These are phyloP conservation scores for Pestalotiopsis sp. DNA, from an alignment of 2,329 filamentous ascomycete species.

Conservation along the genomic window DNA sequence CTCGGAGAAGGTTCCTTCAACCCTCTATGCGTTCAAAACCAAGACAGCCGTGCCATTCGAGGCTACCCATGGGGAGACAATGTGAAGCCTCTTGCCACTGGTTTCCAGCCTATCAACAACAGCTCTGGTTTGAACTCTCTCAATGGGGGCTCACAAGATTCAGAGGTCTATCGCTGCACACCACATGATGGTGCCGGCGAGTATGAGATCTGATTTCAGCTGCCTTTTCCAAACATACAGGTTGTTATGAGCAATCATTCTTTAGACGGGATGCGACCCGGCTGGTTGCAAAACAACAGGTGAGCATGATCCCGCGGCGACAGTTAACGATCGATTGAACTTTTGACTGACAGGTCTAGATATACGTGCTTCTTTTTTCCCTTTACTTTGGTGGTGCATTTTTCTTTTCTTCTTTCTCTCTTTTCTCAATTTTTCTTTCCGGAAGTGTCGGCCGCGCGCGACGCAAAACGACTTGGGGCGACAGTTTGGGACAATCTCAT, in stretches of 20 bases:
- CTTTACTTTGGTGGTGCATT: not conserved
- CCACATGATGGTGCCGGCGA: not conserved
- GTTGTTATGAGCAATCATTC: not conserved
- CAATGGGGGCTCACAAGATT: not conserved
- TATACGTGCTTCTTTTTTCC: not conserved
- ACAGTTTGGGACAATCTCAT: not conserved
- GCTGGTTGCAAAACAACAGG: not conserved
- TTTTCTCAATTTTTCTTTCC: not conserved
- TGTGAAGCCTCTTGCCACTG: conserved; percentile 19
- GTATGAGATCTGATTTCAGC: not conserved
- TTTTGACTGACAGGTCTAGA: not conserved
- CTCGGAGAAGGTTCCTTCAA: conserved; percentile 31
- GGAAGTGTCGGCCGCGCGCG: not conserved
- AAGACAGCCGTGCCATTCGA: conserved; percentile 29
- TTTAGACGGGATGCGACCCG: not conserved
- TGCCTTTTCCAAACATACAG: not conserved
- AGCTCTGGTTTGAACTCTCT: conserved; percentile 12
- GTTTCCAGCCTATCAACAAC: conserved; percentile 31
- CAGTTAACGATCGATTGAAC: not conserved
- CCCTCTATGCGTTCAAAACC: conserved; percentile 34
- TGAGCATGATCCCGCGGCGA: not conserved
- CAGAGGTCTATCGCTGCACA: not conserved
- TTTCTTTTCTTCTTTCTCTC: not conserved
- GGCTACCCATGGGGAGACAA: conserved; percentile 31
- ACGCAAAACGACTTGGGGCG: not conserved